Evolutionary conservation across 169 alveolate species (phyloP), one percentile per base, ranked within the genome.

Genomic region (Eimeria maxima): DNA sequence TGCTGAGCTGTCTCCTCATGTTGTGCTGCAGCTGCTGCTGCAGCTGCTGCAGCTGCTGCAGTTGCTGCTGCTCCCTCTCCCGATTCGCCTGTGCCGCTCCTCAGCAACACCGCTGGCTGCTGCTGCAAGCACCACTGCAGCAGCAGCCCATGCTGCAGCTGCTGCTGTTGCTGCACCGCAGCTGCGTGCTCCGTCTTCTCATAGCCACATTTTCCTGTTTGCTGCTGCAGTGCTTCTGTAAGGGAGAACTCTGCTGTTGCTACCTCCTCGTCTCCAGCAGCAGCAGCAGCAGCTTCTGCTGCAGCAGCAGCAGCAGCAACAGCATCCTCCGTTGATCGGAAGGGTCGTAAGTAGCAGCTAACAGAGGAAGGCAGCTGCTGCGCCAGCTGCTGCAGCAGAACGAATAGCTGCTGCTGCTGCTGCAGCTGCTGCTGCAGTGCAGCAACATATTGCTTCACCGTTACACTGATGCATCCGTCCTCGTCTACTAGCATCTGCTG

Each of bases 121-220:
- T 50, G 90, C 90, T 80, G 69, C 90, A 80, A 80, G 69, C 90
- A 45, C 90, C 90, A 80, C 90, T 80, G 90, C 90, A 80, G 71
- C 90, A 80, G 44, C 65, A 80, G 69, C 33, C 90, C 90, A 27
- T 50, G 90, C 90, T 80, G 90, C 90, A 14, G 90, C 90, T 80
- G 90, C 90, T 80, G 90, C 69, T 80, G 90, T 71, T 80, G 90
- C 71, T 47, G 90, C 90, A 71, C 33, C 4, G 53, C 69, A 47
- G 71, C 71, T 47, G 42, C 29, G 53, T 38, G 44, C 42, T 8
- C 90, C 50, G 45, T 20, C 90, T 44, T 22, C 13, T 10, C 44
- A 16, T 18, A 42, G 4, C 42, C 71, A 8, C 22, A 27, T 71
- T 80, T 55, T 71, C 33, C 44, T 55, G 8, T 55, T 60, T 47